These are phyloP conservation scores for Luzula sylvatica DNA, from an alignment of 176 grass and related monocot genomes.

Conservation along the genomic window DNA sequence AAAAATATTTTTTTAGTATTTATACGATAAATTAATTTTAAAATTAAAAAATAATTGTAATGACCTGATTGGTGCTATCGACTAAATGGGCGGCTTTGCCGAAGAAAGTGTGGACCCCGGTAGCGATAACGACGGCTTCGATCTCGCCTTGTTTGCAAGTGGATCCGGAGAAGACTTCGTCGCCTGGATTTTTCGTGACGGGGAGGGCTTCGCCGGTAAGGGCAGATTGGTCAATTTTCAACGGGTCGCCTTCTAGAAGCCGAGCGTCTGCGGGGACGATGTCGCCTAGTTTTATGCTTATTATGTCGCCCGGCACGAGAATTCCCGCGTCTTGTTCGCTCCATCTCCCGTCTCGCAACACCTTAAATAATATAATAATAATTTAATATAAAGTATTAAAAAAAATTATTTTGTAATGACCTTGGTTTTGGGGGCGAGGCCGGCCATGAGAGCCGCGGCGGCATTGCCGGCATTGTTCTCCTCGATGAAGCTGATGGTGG, in stretches of 20 bases:
- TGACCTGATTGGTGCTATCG: slow-evolving; percentile 67
- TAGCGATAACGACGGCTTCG: slow-evolving; percentile 76
- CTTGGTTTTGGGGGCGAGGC: slow-evolving; percentile 76
- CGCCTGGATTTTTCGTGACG: slow-evolving; percentile 41
- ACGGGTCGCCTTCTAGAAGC: slow-evolving; percentile 64
- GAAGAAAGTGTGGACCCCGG: slow-evolving; percentile 95
- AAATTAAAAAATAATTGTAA: too few relatives aligned
- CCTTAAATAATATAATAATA: slow-evolving; percentile 31
- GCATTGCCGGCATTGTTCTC: slow-evolving; percentile 84
- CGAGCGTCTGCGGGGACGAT: slow-evolving; percentile 76
- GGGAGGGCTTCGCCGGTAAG: slow-evolving; percentile 81
- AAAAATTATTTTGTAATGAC: too few relatives aligned
- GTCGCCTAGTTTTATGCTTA: slow-evolving; percentile 85
- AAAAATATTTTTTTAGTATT: too few relatives aligned
- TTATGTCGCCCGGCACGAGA: slow-evolving; percentile 78
- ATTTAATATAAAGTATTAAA: too few relatives aligned
- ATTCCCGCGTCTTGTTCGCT: slow-evolving; percentile 54
- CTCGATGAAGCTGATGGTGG: slow-evolving; percentile 73
- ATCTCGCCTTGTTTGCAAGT: slow-evolving; percentile 98
- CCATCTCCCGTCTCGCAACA: slow-evolving; percentile 68
- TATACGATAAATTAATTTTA: too few relatives aligned
- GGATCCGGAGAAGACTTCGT: slow-evolving; percentile 74
- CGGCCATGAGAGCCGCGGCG: slow-evolving; percentile 82
- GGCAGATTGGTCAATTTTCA: slow-evolving; percentile 93
- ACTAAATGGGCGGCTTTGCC: slow-evolving; percentile 96